Conservation (phyloP, 1,284 basidiomycete species). For the Boletus sp. region DNA sequence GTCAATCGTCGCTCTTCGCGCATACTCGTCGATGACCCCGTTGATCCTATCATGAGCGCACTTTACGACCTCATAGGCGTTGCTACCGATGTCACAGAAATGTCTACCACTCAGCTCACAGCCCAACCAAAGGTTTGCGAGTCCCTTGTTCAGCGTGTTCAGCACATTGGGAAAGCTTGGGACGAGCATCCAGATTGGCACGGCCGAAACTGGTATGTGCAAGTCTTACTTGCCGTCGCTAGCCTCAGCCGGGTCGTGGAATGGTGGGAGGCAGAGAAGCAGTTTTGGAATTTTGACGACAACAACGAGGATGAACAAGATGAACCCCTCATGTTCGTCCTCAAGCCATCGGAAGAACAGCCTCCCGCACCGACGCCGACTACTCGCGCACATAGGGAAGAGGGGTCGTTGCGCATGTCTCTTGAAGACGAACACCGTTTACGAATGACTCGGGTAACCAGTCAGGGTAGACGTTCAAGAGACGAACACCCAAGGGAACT, state of each 20-base stretch:
- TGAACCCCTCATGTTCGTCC: conserved; percentile 85
- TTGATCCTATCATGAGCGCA: conserved; percentile 86
- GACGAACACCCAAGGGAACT: conserved; percentile 54
- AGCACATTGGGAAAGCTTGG: conserved; percentile 91
- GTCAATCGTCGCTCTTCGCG: conserved; percentile 68
- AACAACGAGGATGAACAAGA: conserved; percentile 88
- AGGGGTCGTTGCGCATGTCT: conserved; percentile 45
- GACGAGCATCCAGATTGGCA: conserved; percentile 98
- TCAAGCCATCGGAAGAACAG: conserved; percentile 72
- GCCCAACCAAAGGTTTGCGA: conserved; percentile 83
- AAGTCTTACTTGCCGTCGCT: conserved; percentile 93
- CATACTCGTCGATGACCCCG: conserved; percentile 70
- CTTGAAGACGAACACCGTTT: conserved; percentile 57
- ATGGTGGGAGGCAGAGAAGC: conserved; percentile 99
- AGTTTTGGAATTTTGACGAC: conserved; percentile 99
- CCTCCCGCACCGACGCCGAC: conserved; percentile 40
- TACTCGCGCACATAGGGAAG: conserved; percentile 40
- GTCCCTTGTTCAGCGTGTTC: conserved; percentile 84
- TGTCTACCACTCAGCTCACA: conserved; percentile 82
- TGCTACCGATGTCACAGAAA: conserved; percentile 93
- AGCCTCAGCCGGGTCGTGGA: conserved; percentile 94
- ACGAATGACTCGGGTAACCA: conserved; percentile 46
- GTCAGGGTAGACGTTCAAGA: conserved; percentile 51
- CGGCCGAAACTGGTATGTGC: conserved; percentile 97
- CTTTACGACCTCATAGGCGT: conserved; percentile 92